These are phyloP conservation scores for Tricholoma sp. DNA, from an alignment of 768 basidiomycete species.

Conservation along the genomic window DNA sequence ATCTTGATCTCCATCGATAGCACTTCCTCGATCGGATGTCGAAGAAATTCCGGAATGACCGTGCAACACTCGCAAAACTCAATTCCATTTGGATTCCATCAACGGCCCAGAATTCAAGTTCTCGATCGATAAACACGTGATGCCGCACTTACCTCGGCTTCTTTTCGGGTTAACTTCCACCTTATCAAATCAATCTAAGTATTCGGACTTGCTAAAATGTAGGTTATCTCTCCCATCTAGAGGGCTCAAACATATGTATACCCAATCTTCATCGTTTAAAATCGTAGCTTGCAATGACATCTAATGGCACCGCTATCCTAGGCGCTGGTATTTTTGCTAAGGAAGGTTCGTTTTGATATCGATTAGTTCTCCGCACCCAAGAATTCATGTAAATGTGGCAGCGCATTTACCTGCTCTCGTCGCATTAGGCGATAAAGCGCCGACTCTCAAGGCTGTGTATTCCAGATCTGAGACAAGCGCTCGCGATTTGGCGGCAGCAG, in stretches of 20 bases:
- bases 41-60: constrained; percentile 28
- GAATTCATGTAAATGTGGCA: constrained; percentile 24
- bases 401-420: constrained; percentile 79
- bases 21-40: constrained; percentile 15
- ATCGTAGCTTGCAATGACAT: constrained; percentile 29
- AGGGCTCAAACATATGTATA: too few species aligned
- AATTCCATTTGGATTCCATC: too few species aligned
- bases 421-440: constrained; percentile 40
- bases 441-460: constrained; percentile 63
- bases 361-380: background rate
- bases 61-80: too few species aligned
- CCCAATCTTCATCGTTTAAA: background rate
- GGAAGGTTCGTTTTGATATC: constrained; percentile 46
- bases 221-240: too few species aligned
- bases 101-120: too few species aligned
- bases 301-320: constrained; percentile 63
- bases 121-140: constrained; percentile 13
- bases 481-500: constrained; percentile 44
- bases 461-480: constrained; percentile 69
- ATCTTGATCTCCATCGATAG: constrained; percentile 10
- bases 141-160: background rate
- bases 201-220: too few species aligned
- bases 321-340: constrained; percentile 78
- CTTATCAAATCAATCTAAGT: too few species aligned
- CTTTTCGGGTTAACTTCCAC: background rate